A percentile compares a stretch with the other conserved stretches of the same genome.
phyloP scores from a whole-genome alignment of 1,139 yeast genomes.

The Kodamaea arcana region DNA sequence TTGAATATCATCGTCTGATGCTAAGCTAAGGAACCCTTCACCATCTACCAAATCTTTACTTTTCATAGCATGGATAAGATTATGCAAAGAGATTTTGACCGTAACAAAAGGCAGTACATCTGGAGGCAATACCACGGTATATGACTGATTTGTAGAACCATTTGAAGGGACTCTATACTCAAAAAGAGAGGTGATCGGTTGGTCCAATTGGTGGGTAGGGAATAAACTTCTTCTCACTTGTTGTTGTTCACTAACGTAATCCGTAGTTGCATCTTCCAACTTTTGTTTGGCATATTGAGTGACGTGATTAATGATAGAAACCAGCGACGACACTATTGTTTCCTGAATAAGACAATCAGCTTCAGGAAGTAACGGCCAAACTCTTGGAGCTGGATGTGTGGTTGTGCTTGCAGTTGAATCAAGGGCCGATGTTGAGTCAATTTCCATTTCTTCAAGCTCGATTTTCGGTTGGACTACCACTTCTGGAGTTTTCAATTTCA shows the following conservation, averaged over 20 bases:
- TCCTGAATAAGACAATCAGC: conserved; percentile 20
- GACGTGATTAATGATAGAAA: conserved; percentile 17
- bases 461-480: conserved; percentile 15
- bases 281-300: conserved; percentile 26
- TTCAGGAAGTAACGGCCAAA: conserved; percentile 10
- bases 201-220: conserved; percentile 26
- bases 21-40: conserved; percentile 20
- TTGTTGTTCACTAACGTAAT: conserved; percentile 21
- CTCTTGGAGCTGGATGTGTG: background rate
- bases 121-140: conserved; percentile 41
- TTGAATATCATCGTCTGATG: conserved; percentile 37
- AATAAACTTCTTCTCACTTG: conserved; percentile 29
- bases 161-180: conserved; percentile 45
- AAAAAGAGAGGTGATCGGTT: conserved; percentile 23
- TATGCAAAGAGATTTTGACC: conserved; percentile 42
- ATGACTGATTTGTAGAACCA: conserved; percentile 41
- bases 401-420: conserved; percentile 1
- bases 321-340: conserved; percentile 14
- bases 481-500: conserved; percentile 20
- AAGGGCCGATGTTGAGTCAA: conserved; percentile 7
- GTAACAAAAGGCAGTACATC: conserved; percentile 43
- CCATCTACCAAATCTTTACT: conserved; percentile 31
- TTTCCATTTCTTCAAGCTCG: conserved; percentile 14
- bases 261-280: conserved; percentile 15
- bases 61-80: conserved; percentile 31